Percentiles rank a stretch among this genome's conserved stretches.
These are phyloP conservation scores for Pyricularia sp. DNA, from an alignment of 2,329 filamentous ascomycete species.

Conservation along the genomic window DNA sequence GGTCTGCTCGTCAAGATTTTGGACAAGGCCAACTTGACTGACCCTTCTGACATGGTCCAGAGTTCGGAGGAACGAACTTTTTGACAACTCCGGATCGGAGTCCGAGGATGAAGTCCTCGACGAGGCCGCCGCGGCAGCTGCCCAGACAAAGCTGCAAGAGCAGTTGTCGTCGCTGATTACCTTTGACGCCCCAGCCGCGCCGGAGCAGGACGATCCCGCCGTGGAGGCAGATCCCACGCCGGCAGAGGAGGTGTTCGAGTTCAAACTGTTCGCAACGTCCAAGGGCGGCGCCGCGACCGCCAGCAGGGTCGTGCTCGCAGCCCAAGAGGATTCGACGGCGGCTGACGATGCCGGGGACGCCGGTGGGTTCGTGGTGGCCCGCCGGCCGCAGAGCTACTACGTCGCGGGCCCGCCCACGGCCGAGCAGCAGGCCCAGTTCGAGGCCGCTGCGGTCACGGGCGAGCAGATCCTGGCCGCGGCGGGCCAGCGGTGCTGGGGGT, in stretches of 20 bases:
- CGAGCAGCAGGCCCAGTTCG: slow-evolving; percentile 25
- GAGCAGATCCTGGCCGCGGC: slow-evolving; percentile 35
- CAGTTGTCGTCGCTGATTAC: slow-evolving; percentile 34
- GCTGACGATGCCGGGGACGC: slow-evolving; percentile 16
- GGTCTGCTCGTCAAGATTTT: background rate
- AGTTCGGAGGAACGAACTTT: slow-evolving; percentile 42
- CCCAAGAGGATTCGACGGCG: slow-evolving; percentile 21
- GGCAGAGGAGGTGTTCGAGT: slow-evolving; percentile 34
- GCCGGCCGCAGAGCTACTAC: slow-evolving; percentile 36
- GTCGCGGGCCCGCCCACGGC: slow-evolving; percentile 25
- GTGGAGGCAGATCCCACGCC: slow-evolving; percentile 13
- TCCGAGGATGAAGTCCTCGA: slow-evolving; percentile 14
- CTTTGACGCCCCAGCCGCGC: slow-evolving; percentile 15
- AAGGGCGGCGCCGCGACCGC: slow-evolving; percentile 14
- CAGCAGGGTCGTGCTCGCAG: slow-evolving; percentile 36
- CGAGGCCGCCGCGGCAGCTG: slow-evolving; percentile 21
- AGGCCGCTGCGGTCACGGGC: slow-evolving; percentile 34
- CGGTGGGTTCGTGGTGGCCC: slow-evolving; percentile 25
- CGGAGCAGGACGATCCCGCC: slow-evolving; percentile 13
- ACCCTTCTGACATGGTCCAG: slow-evolving; percentile 18
- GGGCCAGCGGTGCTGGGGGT: slow-evolving; percentile 37
- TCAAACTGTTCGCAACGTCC: slow-evolving; percentile 42
- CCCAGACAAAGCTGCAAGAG: slow-evolving; percentile 20
- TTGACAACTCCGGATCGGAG: slow-evolving; percentile 21
- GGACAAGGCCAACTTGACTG: background rate